phyloP scores from a whole-genome alignment of 768 basidiomycete genomes.

The Kondoa subrosea region DNA sequence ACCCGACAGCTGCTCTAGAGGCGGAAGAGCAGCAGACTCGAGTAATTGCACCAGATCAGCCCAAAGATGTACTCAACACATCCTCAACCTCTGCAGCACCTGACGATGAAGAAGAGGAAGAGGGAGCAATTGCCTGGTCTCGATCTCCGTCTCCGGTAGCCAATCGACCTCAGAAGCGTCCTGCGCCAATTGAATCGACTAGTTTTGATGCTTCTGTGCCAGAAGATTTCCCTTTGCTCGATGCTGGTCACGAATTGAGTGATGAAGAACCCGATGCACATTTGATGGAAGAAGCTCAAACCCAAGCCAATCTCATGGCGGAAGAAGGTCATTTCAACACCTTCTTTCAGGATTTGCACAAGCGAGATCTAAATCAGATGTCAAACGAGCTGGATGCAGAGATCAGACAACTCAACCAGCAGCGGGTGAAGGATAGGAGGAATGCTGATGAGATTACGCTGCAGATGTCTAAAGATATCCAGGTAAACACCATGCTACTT shows the following conservation, averaged over 20 bases:
- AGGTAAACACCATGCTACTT: slow-evolving; percentile 33
- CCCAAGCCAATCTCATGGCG: slow-evolving; percentile 36
- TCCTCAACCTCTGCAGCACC: neutral
- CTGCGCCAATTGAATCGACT: neutral
- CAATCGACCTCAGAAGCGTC: neutral
- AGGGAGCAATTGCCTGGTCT: slow-evolving; percentile 25
- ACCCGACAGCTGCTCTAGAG: neutral
- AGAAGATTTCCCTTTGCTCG: slow-evolving; percentile 24
- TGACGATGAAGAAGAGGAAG: slow-evolving; percentile 24
- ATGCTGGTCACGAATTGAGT: slow-evolving; percentile 30
- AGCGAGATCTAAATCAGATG: slow-evolving; percentile 61
- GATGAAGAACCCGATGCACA: slow-evolving; percentile 65
- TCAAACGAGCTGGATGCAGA: slow-evolving; percentile 82
- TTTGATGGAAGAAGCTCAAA: slow-evolving; percentile 61
- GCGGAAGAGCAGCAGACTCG: neutral
- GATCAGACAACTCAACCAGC: slow-evolving; percentile 59
- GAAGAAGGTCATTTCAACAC: slow-evolving; percentile 61
- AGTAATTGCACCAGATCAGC: neutral
- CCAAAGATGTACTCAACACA: slow-evolving; percentile 6
- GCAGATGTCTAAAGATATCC: slow-evolving; percentile 77
- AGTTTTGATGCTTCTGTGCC: slow-evolving; percentile 6
- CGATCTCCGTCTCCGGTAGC: neutral
- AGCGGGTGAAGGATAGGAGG: slow-evolving; percentile 72
- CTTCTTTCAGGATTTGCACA: slow-evolving; percentile 80
- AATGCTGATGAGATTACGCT: slow-evolving; percentile 90